Evolutionary conservation across 1,139 yeast species (phyloP).

Genomic region (Kodamaea plutei): DNA sequence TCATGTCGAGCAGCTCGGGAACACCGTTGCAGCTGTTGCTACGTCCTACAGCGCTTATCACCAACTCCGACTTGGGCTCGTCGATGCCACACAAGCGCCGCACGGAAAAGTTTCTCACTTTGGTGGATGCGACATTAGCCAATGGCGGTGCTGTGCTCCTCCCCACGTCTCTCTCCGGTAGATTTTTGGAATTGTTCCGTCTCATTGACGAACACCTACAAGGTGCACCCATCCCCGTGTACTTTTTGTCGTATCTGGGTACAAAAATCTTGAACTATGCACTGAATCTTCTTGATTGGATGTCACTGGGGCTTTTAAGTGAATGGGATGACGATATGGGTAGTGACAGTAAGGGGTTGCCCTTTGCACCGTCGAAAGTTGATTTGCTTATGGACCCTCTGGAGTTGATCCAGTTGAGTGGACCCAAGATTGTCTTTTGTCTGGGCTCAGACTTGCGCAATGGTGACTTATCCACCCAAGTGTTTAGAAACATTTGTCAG

Average conservation of each 20-base stretch:
- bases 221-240: conserved; percentile 62
- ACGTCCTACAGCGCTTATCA: conserved; percentile 82
- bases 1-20: conserved; percentile 44
- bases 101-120: conserved; percentile 57
- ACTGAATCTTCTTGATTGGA: conserved; percentile 90
- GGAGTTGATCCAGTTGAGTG: conserved; percentile 53
- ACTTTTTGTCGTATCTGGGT: conserved; percentile 74
- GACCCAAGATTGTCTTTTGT: conserved; percentile 81
- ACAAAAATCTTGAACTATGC: conserved; percentile 79
- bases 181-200: conserved; percentile 76
- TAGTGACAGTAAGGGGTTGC: conserved; percentile 47
- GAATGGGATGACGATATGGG: conserved; percentile 57
- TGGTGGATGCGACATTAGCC: conserved; percentile 65
- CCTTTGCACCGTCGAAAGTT: conserved; percentile 66
- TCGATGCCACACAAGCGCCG: conserved; percentile 61
- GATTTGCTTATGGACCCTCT: conserved; percentile 53
- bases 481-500: conserved; percentile 55
- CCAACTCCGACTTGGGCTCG: conserved; percentile 71
- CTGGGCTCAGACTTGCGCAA: conserved; percentile 65
- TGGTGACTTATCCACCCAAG: conserved; percentile 60
- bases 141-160: conserved; percentile 71
- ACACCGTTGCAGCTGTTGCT: conserved; percentile 59
- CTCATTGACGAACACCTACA: conserved; percentile 59
- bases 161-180: conserved; percentile 81
- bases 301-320: conserved; percentile 74